Base-by-base conservation (phyloP, 2,329 filamentous ascomycete genomes). In the Botryotinia narcissicola region DNA sequence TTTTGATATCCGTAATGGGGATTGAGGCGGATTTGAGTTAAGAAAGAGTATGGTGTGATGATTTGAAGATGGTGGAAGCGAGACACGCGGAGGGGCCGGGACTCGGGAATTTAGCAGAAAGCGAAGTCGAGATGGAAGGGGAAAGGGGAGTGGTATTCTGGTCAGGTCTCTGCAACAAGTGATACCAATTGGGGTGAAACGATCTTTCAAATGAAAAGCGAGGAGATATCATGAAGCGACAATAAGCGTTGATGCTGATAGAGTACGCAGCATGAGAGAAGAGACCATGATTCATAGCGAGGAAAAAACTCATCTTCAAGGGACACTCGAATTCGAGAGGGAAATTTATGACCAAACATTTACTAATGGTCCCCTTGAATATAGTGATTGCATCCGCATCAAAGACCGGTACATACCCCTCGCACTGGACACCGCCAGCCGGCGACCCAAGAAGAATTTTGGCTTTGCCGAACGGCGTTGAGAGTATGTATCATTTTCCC, bases 401-500 rank as follows among this genome's bases (percentile, higher is more conserved):
- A 12, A 66, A 72, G 20, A 42, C 40, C 5, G 61, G 61, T 8
- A 57, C 35, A 2, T 72, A 66, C 12, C 70, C 70, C 7, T 29
- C 42, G 22, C 70, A 72, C n/a, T 72, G 70, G 70, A 42, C 44
- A 3, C 70, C 70, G 22, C 70, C 60, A 16, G 46, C 37, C 8
- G 20, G 46, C n/a, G 48, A 72, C 35, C 70, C 70, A 20, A 40
- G 60, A 37, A 72, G 4, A 14, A 44, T 66, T 44, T 35, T 57
- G 20, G n/a, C 35, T 40, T 46, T 66, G 1, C 29, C 35, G 4
- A n/a, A 54, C 4, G 70, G 46, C 1, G 46, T 57, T 46, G 46
- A 72, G 37, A 66, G 70, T 72, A 42, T n/a, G 70, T 63, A 37
- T 51, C 2, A 25, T 37, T 10, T 35, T 18, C 0, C 22, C 4